These are phyloP conservation scores for Pontederia paniculata DNA, from an alignment of 176 grass and related monocot genomes.

Conservation along the genomic window DNA sequence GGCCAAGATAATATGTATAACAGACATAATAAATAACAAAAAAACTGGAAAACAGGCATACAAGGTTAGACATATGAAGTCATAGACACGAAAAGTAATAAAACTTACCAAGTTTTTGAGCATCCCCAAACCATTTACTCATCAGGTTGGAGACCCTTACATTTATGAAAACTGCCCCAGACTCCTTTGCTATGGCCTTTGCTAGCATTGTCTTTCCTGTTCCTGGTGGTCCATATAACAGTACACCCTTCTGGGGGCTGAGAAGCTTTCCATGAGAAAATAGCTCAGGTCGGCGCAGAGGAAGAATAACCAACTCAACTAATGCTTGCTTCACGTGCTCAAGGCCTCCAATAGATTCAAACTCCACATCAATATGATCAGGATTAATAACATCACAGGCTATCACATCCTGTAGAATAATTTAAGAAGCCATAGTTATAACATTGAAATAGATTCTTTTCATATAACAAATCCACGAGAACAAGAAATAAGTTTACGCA, in stretches of 20 bases:
- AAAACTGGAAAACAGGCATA: background rate
- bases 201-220: slow-evolving; percentile 98
- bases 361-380: slow-evolving; percentile 75
- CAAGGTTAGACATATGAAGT: background rate
- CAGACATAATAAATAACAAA: background rate
- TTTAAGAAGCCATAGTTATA: background rate
- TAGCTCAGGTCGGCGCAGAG: slow-evolving; percentile 66
- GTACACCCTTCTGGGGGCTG: slow-evolving; percentile 86
- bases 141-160: slow-evolving; percentile 97
- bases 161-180: slow-evolving; percentile 91
- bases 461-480: background rate
- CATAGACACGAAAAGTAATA: background rate
- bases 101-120: slow-evolving; percentile 79
- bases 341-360: slow-evolving; percentile 71
- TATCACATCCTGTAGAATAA: slow-evolving; percentile 59
- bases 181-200: slow-evolving; percentile 92
- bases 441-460: too few species aligned
- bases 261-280: slow-evolving; percentile 79
- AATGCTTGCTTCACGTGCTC: slow-evolving; percentile 77
- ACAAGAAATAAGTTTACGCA: background rate
- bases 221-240: slow-evolving; percentile 79
- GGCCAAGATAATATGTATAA: background rate
- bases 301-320: slow-evolving; percentile 87
- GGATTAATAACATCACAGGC: slow-evolving; percentile 98
- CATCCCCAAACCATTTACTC: slow-evolving; percentile 99